Percentiles rank a stretch among this genome's conserved stretches.
Conservation (phyloP, 2,329 filamentous ascomycete species). For the Didymellaceae sp. region DNA sequence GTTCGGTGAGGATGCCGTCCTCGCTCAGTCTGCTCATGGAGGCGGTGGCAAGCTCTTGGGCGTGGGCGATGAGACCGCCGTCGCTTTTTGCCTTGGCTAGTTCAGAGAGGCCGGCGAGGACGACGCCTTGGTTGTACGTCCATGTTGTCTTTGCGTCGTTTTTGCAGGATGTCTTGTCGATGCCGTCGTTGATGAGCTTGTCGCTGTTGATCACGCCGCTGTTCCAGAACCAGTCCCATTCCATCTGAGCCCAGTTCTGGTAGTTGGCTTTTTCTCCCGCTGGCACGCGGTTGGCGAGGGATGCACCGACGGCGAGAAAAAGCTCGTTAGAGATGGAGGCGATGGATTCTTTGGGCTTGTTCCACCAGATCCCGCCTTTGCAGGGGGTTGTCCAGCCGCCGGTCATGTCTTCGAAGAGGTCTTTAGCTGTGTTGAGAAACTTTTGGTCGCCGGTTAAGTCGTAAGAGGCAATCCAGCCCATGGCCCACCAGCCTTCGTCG, state of each 20-base stretch:
- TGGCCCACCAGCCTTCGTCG: constrained; percentile 70
- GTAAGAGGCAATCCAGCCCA: constrained; percentile 64
- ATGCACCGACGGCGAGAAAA: constrained; percentile 61
- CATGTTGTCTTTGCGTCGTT: constrained; percentile 61
- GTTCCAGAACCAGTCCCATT: constrained; percentile 61
- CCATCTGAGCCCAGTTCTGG: constrained; percentile 57
- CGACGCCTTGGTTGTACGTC: constrained; percentile 66
- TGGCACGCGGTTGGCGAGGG: constrained; percentile 59
- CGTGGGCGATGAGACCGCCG: constrained; percentile 30
- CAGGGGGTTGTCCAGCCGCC: constrained; percentile 58
- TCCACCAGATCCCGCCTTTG: constrained; percentile 62
- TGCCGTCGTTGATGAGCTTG: constrained; percentile 62
- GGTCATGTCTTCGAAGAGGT: constrained; percentile 65
- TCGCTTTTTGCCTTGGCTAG: constrained; percentile 55
- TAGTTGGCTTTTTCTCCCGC: constrained; percentile 50
- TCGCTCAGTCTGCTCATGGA: constrained; percentile 34
- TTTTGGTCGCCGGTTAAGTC: constrained; percentile 60
- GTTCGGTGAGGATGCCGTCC: constrained; percentile 45
- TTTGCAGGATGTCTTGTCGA: constrained; percentile 55
- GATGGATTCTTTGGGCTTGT: constrained; percentile 60
- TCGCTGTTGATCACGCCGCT: constrained; percentile 60
- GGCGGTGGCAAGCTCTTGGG: constrained; percentile 37
- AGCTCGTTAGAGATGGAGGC: constrained; percentile 66
- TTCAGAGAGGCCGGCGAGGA: constrained; percentile 63
- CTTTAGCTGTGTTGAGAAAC: constrained; percentile 62